Evolutionary conservation across 1,284 basidiomycete genomes (phyloP).

Genomic region (Papiliotrema flavescens): DNA sequence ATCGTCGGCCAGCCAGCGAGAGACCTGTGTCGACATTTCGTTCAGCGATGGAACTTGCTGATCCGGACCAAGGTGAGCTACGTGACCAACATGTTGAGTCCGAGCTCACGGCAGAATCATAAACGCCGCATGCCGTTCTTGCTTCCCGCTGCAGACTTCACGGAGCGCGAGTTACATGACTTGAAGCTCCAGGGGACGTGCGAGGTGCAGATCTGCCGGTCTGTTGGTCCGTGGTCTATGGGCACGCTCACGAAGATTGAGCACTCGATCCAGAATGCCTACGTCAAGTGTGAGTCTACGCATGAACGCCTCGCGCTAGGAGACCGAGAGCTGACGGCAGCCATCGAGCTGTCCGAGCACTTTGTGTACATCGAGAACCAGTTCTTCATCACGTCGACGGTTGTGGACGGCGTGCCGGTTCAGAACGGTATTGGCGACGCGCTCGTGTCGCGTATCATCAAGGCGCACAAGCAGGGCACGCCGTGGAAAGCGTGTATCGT

Average conservation of each 20-base stretch:
- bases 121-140: slow-evolving; percentile 88
- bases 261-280: slow-evolving; percentile 92
- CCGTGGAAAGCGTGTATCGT: slow-evolving; percentile 91
- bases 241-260: slow-evolving; percentile 83
- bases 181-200: slow-evolving; percentile 91
- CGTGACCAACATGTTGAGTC: slow-evolving; percentile 7
- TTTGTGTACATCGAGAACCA: slow-evolving; percentile 76
- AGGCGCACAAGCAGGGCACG: slow-evolving; percentile 75
- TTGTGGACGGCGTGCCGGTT: slow-evolving; percentile 77
- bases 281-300: slow-evolving; percentile 69
- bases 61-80: slow-evolving; percentile 70
- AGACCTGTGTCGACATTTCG: slow-evolving; percentile 92
- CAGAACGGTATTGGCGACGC: slow-evolving; percentile 96
- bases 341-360: slow-evolving; percentile 85
- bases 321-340: slow-evolving; percentile 54
- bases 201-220: slow-evolving; percentile 94
- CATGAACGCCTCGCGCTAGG: too few species aligned
- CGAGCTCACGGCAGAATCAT: slow-evolving; percentile 67
- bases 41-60: slow-evolving; percentile 87
- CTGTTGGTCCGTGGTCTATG: slow-evolving; percentile 93
- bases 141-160: slow-evolving; percentile 90
- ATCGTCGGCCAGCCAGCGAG: slow-evolving; percentile 94
- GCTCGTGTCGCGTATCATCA: slow-evolving; percentile 84
- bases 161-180: slow-evolving; percentile 69
- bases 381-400: slow-evolving; percentile 95